These are phyloP conservation scores for Pelagophyceae sp. DNA, from an alignment of 352 stramenopile species.

Conservation along the genomic window DNA sequence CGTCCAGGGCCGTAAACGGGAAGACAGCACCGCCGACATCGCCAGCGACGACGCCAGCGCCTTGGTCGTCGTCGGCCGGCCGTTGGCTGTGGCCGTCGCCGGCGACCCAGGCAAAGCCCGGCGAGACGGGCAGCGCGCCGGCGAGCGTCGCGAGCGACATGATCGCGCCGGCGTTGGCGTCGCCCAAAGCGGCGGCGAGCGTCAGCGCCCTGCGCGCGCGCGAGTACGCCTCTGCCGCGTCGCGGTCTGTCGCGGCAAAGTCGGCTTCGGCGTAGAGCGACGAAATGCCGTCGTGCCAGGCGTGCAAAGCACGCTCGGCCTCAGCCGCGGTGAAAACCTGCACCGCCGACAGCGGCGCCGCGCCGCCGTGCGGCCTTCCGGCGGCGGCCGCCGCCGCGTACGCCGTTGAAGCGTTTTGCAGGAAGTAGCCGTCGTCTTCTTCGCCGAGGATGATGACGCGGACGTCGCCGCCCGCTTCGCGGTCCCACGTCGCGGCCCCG, in stretches of 20 bases:
- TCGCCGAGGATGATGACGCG: background rate
- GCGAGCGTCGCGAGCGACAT: background rate
- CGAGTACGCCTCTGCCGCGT: background rate
- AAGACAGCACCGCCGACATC: background rate
- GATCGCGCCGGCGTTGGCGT: background rate
- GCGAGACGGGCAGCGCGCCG: background rate
- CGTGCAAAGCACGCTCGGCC: background rate
- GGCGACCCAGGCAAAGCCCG: background rate
- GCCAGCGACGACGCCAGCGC: background rate
- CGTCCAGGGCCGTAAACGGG: background rate
- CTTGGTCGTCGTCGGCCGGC: background rate
- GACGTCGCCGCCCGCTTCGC: background rate
- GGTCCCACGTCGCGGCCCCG: background rate
- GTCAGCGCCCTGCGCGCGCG: background rate
- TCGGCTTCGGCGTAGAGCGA: background rate
- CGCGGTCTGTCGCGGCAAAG: too few relatives aligned
- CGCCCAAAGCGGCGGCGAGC: background rate
- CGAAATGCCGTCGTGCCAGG: constrained; percentile 4
- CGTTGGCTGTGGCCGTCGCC: background rate
- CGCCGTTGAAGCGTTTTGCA: background rate
- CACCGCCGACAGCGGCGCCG: background rate
- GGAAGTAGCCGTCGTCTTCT: background rate
- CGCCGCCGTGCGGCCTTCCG: background rate
- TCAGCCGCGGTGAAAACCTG: background rate
- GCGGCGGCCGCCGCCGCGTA: background rate